phyloP scores from a whole-genome alignment of 805 yeast genomes.

The Kregervanrija fluxuum region DNA sequence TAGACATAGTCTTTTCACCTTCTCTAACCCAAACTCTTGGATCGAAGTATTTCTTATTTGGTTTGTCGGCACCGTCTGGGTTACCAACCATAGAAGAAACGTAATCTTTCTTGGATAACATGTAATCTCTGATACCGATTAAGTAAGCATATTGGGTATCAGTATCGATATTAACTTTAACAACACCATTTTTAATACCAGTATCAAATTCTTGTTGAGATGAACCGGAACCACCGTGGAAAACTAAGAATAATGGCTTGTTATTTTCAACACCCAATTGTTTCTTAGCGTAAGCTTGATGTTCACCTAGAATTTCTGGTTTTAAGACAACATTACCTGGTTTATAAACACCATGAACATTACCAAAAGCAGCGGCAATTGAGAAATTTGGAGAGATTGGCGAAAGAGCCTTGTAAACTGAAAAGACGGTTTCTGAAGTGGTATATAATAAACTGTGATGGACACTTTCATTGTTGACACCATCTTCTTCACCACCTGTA shows the following conservation, averaged over 20 bases:
- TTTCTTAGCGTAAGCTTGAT: conserved; percentile 82
- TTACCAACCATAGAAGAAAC: conserved; percentile 84
- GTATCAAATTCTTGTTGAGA: conserved; percentile 83
- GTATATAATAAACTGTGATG: conserved; percentile 86
- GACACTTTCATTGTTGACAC: conserved; percentile 97
- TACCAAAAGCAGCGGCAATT: conserved; percentile 99
- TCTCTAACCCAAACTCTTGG: conserved; percentile 99
- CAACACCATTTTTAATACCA: conserved; percentile 91
- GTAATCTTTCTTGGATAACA: conserved; percentile 94
- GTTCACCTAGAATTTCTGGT: conserved; percentile 92
- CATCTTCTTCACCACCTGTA: conserved; percentile 99
- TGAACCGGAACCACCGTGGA: conserved; percentile 99
- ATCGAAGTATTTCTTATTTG: conserved; percentile 99
- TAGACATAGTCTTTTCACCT: conserved; percentile 97
- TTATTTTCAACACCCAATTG: conserved; percentile 43
- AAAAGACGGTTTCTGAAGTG: conserved; percentile 87
- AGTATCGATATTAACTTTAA: conserved; percentile 98
- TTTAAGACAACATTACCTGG: conserved; percentile 94
- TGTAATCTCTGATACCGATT: conserved; percentile 95
- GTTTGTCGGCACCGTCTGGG: conserved; percentile 99
- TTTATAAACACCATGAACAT: conserved; percentile 99
- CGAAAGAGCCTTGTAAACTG: conserved; percentile 81
- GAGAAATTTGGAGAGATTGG: conserved; percentile 97
- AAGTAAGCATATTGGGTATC: conserved; percentile 99
- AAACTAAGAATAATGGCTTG: conserved; percentile 87